Base-by-base conservation (phyloP, 768 basidiomycete genomes). In the Podaxis sp. region DNA sequence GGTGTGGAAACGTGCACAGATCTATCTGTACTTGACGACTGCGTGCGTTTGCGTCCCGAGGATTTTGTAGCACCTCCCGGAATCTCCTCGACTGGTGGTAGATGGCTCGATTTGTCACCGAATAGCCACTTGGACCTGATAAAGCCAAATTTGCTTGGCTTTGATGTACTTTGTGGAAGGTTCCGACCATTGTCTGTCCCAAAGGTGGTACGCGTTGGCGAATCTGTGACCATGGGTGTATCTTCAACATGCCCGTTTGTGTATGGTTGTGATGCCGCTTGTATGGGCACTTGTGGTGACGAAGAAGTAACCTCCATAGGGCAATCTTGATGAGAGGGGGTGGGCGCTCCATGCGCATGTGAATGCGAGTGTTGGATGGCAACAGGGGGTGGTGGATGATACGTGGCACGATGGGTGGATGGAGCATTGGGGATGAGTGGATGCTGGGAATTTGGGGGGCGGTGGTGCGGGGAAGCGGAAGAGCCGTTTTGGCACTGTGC, bases 121-220 rank as follows among this genome's bases (percentile, higher is more conserved):
- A 93, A 93, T 81, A 92, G 87, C 86, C 88, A 89, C 74, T 82
- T 86, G 67, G 81, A 80, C 65, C 91, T 92, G 81, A 88, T 92
- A 65, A 65, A 90, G 79, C 52, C 80, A 77, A 54, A 83, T 78
- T 24, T 87, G 74, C 72, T 87, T 89, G 68, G 84, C 87, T 73
- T 79, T 78, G 65, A 55, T 49, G 61, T 26, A 39, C 48, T 46
- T 39, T 75, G 76, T 38, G 83, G 78, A 9, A 9, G 79, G 64
- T 54, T 78, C 57, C 79, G 76, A 11, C 69, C 72, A 59, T 77
- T 76, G 28, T 71, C 60, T 48, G 72, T 69, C 53, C 77, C 76
- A 63, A 76, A 75, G 44, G 74, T 74, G 2, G 82, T 77, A 4
- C 80, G 79, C 7, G 76, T 68, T 36, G 82, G 81, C 67, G 80